phyloP scores from a whole-genome alignment of 352 stramenopile genomes.

The Globisporangium spiculum region DNA sequence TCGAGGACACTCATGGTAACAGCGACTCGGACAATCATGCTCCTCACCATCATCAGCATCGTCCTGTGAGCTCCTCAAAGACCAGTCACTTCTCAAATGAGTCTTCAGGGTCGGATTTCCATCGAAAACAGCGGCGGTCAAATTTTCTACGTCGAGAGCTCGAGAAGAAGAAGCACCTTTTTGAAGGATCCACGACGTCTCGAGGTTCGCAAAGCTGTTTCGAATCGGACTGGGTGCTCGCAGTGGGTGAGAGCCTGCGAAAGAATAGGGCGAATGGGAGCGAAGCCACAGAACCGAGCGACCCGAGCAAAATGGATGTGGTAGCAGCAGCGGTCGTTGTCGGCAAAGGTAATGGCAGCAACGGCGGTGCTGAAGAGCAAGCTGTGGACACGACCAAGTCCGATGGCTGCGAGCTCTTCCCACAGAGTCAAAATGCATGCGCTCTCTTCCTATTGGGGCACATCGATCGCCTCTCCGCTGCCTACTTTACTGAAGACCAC shows the following conservation, averaged over 20 bases:
- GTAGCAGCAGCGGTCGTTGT: too few species aligned
- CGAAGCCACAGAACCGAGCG: neutral
- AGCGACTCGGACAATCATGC: neutral
- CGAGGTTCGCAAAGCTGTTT: neutral
- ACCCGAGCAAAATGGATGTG: neutral
- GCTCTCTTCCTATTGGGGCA: conserved; percentile 46
- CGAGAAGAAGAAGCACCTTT: neutral
- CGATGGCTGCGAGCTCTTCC: neutral
- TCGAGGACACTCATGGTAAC: conserved; percentile 28
- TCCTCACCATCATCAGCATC: neutral
- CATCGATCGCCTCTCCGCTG: conserved; percentile 35
- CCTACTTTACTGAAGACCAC: conserved; percentile 24
- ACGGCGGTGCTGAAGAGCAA: neutral
- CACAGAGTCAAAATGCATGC: conserved; percentile 13
- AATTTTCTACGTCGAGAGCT: conserved; percentile 7
- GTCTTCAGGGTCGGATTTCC: neutral
- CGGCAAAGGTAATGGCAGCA: neutral
- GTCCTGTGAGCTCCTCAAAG: neutral
- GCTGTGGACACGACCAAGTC: neutral
- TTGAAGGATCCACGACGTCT: too few species aligned
- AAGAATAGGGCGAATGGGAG: neutral
- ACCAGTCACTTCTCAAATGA: neutral
- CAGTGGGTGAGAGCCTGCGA: conserved; percentile 12
- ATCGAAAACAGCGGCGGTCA: conserved; percentile 8
- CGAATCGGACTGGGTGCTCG: conserved; percentile 13